Percentiles rank a stretch among this genome's conserved stretches.
phyloP scores from a whole-genome alignment of 2,329 filamentous ascomycete genomes.

The Elsinoe batatas region DNA sequence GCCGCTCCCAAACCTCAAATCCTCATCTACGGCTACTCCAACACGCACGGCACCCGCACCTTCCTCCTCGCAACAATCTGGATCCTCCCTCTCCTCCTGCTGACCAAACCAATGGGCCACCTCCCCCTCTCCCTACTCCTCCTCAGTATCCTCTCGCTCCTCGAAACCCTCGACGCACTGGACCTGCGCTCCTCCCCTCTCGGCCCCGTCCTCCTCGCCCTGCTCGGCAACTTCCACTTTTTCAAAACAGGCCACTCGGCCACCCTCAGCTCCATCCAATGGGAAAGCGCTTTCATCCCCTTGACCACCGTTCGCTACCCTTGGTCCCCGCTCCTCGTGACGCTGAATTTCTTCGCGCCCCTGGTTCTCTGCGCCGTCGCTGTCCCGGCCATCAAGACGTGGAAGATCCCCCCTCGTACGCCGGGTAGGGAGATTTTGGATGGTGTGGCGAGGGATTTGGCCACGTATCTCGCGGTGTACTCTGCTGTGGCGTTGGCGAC shows the following conservation, averaged over 20 bases:
- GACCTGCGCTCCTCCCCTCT: conserved; percentile 57
- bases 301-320: conserved; percentile 76
- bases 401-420: conserved; percentile 77
- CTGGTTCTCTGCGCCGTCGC: conserved; percentile 74
- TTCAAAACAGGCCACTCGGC: conserved; percentile 98
- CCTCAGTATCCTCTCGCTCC: conserved; percentile 76
- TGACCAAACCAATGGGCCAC: conserved; percentile 91
- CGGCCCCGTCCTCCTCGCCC: conserved; percentile 70
- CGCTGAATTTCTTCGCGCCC: conserved; percentile 78
- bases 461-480: conserved; percentile 70
- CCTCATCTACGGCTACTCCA: conserved; percentile 74
- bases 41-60: conserved; percentile 85
- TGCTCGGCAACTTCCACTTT: conserved; percentile 89
- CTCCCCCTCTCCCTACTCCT: conserved; percentile 72
- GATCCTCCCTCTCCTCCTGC: conserved; percentile 62
- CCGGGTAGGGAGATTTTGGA: conserved; percentile 45
- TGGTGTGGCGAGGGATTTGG: conserved; percentile 59
- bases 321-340: conserved; percentile 72
- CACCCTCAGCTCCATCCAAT: conserved; percentile 77
- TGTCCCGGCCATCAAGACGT: conserved; percentile 72
- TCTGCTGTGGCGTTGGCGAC: conserved; percentile 75
- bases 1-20: conserved; percentile 44
- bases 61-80: conserved; percentile 74
- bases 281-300: conserved; percentile 91
- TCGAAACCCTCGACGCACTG: conserved; percentile 55